A percentile compares a stretch with the other conserved stretches of the same genome.
phyloP scores from a whole-genome alignment of 1,139 yeast genomes.

The Blastobotrys persicus region DNA sequence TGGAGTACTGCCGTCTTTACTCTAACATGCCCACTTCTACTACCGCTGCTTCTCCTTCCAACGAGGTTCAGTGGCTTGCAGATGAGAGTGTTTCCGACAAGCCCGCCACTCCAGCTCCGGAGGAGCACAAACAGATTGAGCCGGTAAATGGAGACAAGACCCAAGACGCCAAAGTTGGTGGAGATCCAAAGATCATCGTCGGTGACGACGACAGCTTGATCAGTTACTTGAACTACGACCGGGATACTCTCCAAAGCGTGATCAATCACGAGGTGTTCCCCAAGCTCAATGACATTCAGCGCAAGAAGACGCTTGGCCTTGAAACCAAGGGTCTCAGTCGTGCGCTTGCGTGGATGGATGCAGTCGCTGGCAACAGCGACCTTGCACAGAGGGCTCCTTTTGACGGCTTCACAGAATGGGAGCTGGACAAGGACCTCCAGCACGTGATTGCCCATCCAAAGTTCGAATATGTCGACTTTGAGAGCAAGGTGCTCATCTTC shows the following conservation, averaged over 20 bases:
- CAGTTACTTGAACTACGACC: constrained; percentile 4
- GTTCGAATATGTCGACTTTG: constrained; percentile 2
- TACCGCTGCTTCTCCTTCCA: constrained; percentile 1
- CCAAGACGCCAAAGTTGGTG: background rate
- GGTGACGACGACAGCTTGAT: background rate
- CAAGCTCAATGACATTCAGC: background rate
- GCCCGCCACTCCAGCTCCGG: constrained; percentile 4
- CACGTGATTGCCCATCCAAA: constrained; percentile 5
- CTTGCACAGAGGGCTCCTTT: background rate
- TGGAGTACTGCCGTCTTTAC: background rate
- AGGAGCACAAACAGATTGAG: background rate
- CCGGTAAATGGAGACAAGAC: background rate
- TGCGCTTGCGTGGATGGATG: constrained; percentile 3
- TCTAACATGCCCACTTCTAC: constrained; percentile 3
- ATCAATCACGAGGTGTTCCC: background rate
- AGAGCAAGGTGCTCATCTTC: constrained; percentile 5
- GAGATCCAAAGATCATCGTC: background rate
- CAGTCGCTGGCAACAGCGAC: background rate
- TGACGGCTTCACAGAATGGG: background rate
- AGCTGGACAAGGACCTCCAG: constrained; percentile 6
- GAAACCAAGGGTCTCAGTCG: background rate
- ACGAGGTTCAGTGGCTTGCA: constrained; percentile 4
- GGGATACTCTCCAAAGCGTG: background rate
- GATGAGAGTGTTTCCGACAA: background rate
- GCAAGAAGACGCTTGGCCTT: background rate